Conservation (phyloP, 2,329 filamentous ascomycete species). For the Fusarium sp. region DNA sequence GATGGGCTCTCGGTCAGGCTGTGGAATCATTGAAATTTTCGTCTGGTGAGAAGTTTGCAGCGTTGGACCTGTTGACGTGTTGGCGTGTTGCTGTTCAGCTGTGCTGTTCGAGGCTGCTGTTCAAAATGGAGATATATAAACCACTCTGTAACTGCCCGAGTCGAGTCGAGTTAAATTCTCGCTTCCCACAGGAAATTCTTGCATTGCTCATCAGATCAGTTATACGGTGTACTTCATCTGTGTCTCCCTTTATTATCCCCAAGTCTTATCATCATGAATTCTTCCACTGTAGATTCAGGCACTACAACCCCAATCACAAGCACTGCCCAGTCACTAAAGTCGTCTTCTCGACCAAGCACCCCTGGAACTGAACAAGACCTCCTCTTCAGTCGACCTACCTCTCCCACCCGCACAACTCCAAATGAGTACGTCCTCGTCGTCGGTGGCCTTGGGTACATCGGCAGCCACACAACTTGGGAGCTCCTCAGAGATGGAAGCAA, state of each 20-base stretch:
- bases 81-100: not conserved
- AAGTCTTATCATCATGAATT: not conserved
- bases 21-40: not conserved
- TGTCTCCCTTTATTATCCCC: not conserved
- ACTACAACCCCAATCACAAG: not conserved
- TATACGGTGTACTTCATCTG: not conserved
- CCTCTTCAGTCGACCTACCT: not conserved
- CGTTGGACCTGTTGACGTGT: not conserved
- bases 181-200: not conserved
- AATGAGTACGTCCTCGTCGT: not conserved
- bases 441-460: slow-evolving; percentile 8
- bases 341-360: not conserved
- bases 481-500: not conserved
- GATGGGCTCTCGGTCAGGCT: not conserved
- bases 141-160: too few relatives aligned
- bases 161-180: too few relatives aligned
- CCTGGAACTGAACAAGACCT: not conserved
- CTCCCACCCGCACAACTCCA: not conserved
- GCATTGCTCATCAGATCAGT: rapidly evolving
- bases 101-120: not conserved
- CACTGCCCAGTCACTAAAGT: not conserved
- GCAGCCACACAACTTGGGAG: slow-evolving; percentile 1
- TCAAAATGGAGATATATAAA: not conserved
- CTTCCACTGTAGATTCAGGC: too few relatives aligned
- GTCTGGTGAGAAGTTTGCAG: not conserved